phyloP scores from a whole-genome alignment of 306 rosid genomes.

The Malus orientalis region DNA sequence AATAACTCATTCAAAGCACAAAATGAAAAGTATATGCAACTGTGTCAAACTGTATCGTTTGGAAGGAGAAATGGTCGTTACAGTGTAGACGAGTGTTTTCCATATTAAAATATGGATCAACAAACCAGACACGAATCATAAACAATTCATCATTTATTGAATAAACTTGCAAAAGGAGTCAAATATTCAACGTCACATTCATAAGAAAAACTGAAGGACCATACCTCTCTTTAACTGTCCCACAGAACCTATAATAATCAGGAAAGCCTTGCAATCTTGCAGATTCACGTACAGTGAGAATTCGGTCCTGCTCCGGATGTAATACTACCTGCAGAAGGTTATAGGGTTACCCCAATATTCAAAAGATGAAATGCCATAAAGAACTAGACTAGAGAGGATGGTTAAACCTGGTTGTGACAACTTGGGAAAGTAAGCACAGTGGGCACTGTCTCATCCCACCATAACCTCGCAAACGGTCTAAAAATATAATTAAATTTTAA shows the following conservation, averaged over 20 bases:
- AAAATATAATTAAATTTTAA: neutral
- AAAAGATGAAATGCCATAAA: conserved; percentile 1
- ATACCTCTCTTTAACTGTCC: conserved; percentile 71
- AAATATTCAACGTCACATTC: neutral
- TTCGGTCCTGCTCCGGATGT: conserved; percentile 85
- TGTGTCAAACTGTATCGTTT: too few species aligned
- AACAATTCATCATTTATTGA: neutral
- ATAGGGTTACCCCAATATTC: neutral
- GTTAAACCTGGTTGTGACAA: conserved; percentile 62
- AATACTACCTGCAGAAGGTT: conserved; percentile 43
- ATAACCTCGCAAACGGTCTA: conserved; percentile 80
- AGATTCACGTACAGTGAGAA: conserved; percentile 62
- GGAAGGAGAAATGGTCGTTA: too few species aligned
- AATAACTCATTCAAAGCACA: too few species aligned
- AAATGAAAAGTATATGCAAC: too few species aligned
- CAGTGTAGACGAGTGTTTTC: neutral
- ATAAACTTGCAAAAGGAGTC: neutral
- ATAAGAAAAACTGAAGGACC: neutral
- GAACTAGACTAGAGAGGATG: conserved; percentile 11
- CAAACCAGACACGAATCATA: neutral
- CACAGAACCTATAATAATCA: conserved; percentile 60
- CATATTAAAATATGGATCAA: neutral
- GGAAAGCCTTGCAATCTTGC: conserved; percentile 98
- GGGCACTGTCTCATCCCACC: conserved; percentile 98
- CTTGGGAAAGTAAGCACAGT: conserved; percentile 71